phyloP scores from a whole-genome alignment of 1,284 basidiomycete genomes.

The Tilletia indica region DNA sequence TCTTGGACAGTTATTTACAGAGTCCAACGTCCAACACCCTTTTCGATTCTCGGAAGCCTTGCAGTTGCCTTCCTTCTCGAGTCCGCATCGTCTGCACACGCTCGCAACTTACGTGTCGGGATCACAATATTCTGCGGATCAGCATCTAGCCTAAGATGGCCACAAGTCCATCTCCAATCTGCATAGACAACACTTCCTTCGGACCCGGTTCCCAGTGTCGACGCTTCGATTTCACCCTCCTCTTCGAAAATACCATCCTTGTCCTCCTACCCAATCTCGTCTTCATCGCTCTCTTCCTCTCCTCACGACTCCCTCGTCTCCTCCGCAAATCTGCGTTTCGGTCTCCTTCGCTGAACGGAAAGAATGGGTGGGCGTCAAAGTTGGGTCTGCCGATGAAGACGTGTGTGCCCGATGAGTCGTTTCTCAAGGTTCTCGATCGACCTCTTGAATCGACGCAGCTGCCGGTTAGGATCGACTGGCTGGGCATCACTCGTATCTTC shows the following conservation, averaged over 20 bases:
- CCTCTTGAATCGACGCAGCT: neutral
- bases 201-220: slow-evolving; percentile 9
- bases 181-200: neutral
- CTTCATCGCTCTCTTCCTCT: slow-evolving; percentile 13
- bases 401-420: too few species aligned
- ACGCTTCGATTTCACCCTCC: slow-evolving; percentile 2
- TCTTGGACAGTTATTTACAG: too few species aligned
- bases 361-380: too few species aligned
- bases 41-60: too few species aligned
- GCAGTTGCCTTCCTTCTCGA: too few species aligned
- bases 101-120: too few species aligned
- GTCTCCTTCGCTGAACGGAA: neutral
- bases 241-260: slow-evolving; percentile 16
- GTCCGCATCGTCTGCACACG: too few species aligned
- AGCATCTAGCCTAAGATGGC: too few species aligned
- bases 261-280: slow-evolving; percentile 15
- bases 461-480: neutral
- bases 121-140: too few species aligned
- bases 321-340: neutral
- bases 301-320: slow-evolving; percentile 7
- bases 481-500: neutral
- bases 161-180: neutral
- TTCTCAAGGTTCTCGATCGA: neutral
- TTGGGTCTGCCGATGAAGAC: too few species aligned
- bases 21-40: too few species aligned